Evolutionary conservation across 192 early-diverging fungal genomes (phyloP), one percentile per base, ranked within the genome.

Genomic region (Obelidium mucronatum): DNA sequence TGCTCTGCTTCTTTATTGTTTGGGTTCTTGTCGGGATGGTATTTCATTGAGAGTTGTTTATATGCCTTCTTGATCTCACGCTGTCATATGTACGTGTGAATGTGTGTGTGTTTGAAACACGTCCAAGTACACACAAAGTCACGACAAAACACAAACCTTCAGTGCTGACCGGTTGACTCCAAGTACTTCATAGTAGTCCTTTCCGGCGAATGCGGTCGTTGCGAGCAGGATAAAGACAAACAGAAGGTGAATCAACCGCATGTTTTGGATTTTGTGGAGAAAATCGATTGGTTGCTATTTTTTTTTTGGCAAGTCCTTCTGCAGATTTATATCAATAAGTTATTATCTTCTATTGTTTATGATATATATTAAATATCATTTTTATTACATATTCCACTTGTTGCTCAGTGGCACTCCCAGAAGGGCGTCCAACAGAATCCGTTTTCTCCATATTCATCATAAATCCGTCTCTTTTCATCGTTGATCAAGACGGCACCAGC

Each of bases 1-100:
- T 89, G 88, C 73, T 97, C 91, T 2, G 93, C 91, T 37, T 88
- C 84, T 69, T 94, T 91, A 79, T 97, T 88, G 30, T 91, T 93
- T 0, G 93, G 95, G 70, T 90, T 85, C 79, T 85, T 87, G 69
- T 89, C 86, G 19, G 76, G 76, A 63, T 72, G 75, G 60, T 59
- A 72, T 35, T 72, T 72, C 22, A 24, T 28, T 24, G 68, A 51
- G 55, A 96, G 84, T 30, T 90, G 87, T 75, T 94, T 97, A 87
- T 98, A 99, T 35, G 93, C 92, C 77, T 94, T 94, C 81, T 97
- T 97, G 80, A 99, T 98, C 69, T 97, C 91, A 69, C 87, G 89
- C 81, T 87, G 73, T 59, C 8, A n/a, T n/a, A n/a, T n/a, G n/a
- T n/a, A n/a, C n/a, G n/a, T n/a, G n/a, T n/a, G n/a, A n/a, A n/a